Evolutionary conservation across 495 filamentous ascomycete species (phyloP).

Genomic region (Xanthoparmelia taractica): DNA sequence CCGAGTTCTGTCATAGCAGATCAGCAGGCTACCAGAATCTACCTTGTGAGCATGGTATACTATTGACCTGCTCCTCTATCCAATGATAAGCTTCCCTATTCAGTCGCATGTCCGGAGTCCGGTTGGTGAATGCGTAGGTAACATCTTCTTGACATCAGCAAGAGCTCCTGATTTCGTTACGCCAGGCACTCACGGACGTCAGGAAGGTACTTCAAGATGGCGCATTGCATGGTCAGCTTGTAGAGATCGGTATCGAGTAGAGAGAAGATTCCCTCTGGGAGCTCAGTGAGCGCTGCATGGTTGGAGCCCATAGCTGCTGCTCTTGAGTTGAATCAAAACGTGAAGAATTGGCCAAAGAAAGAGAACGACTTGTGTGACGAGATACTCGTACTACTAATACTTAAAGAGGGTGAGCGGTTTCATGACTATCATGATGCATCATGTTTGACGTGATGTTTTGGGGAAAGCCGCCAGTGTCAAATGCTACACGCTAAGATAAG

Average conservation of each 20-base stretch:
- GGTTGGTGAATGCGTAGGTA: conserved; percentile 88
- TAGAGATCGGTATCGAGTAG: conserved; percentile 96
- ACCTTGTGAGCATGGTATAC: conserved; percentile 35
- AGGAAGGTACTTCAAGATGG: conserved; percentile 81
- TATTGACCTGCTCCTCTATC: conserved; percentile 73
- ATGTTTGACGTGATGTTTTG: background rate
- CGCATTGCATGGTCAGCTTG: conserved; percentile 98
- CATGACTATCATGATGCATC: background rate
- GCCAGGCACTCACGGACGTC: conserved; percentile 52
- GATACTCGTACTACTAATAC: too few species aligned
- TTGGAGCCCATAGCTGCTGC: conserved; percentile 9
- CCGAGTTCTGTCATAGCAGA: conserved; percentile 55
- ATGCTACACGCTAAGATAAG: conserved; percentile 12
- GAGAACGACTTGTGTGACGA: background rate
- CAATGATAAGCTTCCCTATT: conserved; percentile 75
- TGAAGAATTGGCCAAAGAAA: too few species aligned
- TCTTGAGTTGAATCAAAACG: background rate
- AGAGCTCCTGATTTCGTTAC: background rate
- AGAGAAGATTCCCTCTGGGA: conserved; percentile 71
- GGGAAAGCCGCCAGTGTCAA: background rate
- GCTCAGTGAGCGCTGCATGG: conserved; percentile 3
- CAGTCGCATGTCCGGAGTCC: conserved; percentile 87
- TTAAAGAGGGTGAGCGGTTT: too few species aligned
- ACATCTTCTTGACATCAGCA: conserved; percentile 47
- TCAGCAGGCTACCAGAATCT: background rate